These are phyloP conservation scores for Theileria sp. DNA, from an alignment of 169 alveolate genomes.

Conservation along the genomic window DNA sequence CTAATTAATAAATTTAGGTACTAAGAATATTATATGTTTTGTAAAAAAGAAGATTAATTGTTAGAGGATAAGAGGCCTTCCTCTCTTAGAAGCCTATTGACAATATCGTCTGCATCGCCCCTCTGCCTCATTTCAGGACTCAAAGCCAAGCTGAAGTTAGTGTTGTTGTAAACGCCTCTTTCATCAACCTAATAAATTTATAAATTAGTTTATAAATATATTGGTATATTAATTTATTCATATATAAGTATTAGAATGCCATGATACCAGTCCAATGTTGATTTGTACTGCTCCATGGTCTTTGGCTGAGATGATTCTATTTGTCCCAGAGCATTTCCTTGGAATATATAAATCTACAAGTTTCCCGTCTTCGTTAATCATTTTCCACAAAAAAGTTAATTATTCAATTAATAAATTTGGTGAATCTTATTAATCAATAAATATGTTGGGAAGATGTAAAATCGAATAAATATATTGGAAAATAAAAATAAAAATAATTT, in stretches of 20 bases:
- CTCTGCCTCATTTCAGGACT: constrained; percentile 89
- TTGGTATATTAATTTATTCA: too few species aligned
- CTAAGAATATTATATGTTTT: not conserved
- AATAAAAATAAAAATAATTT: too few species aligned
- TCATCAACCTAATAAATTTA: constrained; percentile 80
- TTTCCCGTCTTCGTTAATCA: constrained; percentile 88
- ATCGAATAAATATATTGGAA: not conserved
- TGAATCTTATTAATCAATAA: not conserved
- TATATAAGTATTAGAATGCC: not conserved
- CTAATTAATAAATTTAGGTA: constrained; percentile 2
- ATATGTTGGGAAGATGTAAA: not conserved
- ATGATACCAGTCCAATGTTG: constrained; percentile 85
- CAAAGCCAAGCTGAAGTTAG: constrained; percentile 83
- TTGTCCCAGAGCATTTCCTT: constrained; percentile 93
- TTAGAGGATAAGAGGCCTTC: constrained; percentile 83
- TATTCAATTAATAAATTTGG: not conserved
- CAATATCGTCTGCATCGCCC: constrained; percentile 91
- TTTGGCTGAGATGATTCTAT: constrained; percentile 85
- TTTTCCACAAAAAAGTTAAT: constrained; percentile 24
- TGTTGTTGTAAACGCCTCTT: constrained; percentile 84
- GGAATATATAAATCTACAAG: constrained; percentile 92
- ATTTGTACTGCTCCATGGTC: constrained; percentile 94
- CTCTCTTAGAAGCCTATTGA: constrained; percentile 89
- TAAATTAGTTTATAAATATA: constrained; percentile 62
- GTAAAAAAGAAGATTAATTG: constrained; percentile 46